Evolutionary conservation across 75 land plant genomes (phyloP).

Genomic region (Cryptomeria japonica): DNA sequence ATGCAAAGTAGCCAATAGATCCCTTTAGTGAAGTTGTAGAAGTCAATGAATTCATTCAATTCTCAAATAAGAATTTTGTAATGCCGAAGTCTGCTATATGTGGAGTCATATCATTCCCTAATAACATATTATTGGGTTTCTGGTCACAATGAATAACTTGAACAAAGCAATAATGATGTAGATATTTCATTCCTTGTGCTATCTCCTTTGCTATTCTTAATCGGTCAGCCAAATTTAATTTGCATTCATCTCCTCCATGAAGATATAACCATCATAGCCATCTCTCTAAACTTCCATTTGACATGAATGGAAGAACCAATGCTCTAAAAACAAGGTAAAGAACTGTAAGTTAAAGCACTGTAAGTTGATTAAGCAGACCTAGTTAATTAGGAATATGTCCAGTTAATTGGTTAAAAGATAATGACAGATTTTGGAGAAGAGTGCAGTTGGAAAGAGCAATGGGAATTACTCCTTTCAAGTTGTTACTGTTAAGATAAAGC

Average conservation of each 20-base stretch:
- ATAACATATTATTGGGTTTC: not conserved
- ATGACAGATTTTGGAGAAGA: too few species aligned
- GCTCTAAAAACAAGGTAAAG: not conserved
- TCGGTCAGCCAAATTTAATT: not conserved
- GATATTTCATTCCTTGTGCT: not conserved
- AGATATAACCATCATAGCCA: not conserved
- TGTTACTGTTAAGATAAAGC: too few species aligned
- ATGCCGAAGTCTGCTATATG: not conserved
- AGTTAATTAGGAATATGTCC: too few species aligned
- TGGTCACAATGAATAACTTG: not conserved
- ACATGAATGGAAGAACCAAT: not conserved
- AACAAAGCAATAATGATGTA: not conserved
- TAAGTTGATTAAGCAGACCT: too few species aligned
- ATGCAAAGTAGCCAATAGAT: constrained; percentile 42
- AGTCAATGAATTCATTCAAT: not conserved
- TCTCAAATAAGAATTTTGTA: not conserved
- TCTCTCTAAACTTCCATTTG: not conserved
- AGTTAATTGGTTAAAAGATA: too few species aligned
- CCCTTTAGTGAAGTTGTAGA: constrained; percentile 14
- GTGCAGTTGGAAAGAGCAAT: too few species aligned
- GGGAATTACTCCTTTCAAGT: too few species aligned
- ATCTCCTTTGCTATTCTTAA: not conserved
- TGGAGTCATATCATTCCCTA: not conserved
- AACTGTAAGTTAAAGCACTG: too few species aligned
- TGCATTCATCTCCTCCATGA: not conserved